Evolutionary conservation across 2,329 filamentous ascomycete genomes (phyloP).

Genomic region (Fusarium solani-melongenae): DNA sequence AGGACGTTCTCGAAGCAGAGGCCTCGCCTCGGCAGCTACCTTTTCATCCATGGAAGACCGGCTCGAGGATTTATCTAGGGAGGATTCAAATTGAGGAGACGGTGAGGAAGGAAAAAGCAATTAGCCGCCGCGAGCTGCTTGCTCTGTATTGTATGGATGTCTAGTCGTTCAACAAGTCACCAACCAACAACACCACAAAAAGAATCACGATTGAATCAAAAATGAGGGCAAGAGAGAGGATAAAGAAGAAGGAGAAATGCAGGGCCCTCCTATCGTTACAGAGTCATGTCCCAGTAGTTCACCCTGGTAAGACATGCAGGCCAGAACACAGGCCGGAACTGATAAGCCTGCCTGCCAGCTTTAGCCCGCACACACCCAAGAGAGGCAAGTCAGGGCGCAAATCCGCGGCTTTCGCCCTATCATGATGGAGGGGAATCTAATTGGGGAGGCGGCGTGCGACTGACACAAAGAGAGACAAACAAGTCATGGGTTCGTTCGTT

Average conservation of each 20-base stretch:
- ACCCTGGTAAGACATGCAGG: conserved; percentile 12
- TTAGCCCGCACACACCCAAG: neutral
- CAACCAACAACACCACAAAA: neutral
- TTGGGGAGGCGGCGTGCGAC: neutral
- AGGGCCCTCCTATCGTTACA: neutral
- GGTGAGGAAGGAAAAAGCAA: neutral
- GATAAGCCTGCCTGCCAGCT: neutral
- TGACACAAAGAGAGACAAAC: neutral
- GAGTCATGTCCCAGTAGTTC: neutral
- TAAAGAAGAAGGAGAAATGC: neutral
- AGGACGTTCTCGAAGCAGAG: conserved; percentile 20
- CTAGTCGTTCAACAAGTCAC: neutral
- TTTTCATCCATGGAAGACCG: neutral
- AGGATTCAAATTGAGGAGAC: neutral
- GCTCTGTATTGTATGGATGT: neutral
- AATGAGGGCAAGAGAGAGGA: neutral
- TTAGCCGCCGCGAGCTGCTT: neutral
- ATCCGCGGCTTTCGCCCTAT: conserved; percentile 14
- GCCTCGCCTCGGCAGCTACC: conserved; percentile 13
- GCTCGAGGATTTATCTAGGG: neutral
- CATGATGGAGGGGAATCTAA: conserved; percentile 21
- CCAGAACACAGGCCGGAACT: neutral
- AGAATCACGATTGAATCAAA: neutral
- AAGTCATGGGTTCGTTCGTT: neutral
- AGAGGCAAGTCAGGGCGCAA: neutral